Conservation (phyloP, 768 basidiomycete genomes). For the Leccinum longicurvipes region DNA sequence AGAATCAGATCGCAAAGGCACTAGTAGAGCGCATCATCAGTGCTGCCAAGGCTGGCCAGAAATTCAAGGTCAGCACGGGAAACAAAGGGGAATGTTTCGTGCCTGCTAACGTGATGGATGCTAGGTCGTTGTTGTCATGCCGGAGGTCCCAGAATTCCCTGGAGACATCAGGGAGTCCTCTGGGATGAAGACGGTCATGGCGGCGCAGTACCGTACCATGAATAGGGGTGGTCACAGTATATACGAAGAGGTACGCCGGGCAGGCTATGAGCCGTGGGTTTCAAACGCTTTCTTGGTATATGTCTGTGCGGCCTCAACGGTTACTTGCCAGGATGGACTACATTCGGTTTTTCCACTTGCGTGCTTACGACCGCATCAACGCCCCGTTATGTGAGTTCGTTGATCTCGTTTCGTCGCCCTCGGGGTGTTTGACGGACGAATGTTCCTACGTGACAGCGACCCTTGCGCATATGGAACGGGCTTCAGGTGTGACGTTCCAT, state of each 20-base stretch:
- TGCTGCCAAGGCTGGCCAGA: constrained; percentile 65
- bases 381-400: constrained; percentile 54
- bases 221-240: constrained; percentile 87
- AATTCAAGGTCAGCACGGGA: constrained; percentile 62
- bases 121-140: constrained; percentile 83
- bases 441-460: constrained; percentile 26
- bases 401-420: background rate
- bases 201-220: constrained; percentile 82
- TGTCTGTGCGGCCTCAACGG: background rate
- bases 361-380: constrained; percentile 89
- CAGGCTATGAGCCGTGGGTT: constrained; percentile 74
- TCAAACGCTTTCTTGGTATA: background rate
- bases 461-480: constrained; percentile 61
- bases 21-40: constrained; percentile 80
- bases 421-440: constrained; percentile 23
- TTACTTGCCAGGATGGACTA: constrained; percentile 59
- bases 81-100: background rate
- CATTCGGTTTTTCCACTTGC: constrained; percentile 89
- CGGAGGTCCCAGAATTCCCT: constrained; percentile 89
- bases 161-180: constrained; percentile 71
- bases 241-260: constrained; percentile 75
- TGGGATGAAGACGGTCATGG: constrained; percentile 79
- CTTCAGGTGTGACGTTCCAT: constrained; percentile 76
- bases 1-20: constrained; percentile 81
- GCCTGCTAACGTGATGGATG: background rate